phyloP scores from a whole-genome alignment of 345 rosid species.

The Acer yangbiense region DNA sequence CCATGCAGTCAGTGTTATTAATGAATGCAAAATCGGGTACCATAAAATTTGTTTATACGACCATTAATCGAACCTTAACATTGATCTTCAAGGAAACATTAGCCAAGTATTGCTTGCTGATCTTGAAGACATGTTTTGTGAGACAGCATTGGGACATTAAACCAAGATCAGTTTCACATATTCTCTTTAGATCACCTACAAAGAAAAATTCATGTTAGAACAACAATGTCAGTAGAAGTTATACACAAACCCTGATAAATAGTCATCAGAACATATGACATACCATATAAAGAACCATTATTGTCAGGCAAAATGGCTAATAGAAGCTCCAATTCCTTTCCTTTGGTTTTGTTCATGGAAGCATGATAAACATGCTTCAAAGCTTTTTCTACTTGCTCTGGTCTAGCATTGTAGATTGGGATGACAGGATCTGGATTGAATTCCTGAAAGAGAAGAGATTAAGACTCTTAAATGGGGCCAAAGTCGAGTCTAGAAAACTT shows the following conservation, averaged over 20 bases:
- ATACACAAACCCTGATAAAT: neutral
- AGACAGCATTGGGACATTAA: slow-evolving; percentile 96
- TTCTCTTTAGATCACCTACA: slow-evolving; percentile 94
- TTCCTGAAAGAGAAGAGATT: slow-evolving; percentile 49
- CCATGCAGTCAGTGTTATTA: slow-evolving; percentile 4
- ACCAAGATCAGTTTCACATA: slow-evolving; percentile 98
- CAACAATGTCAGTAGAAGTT: neutral
- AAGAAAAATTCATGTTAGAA: slow-evolving; percentile 11
- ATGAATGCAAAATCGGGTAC: slow-evolving; percentile 2
- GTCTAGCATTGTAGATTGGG: slow-evolving; percentile 85
- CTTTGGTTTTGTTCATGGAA: slow-evolving; percentile 81
- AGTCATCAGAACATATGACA: slow-evolving; percentile 3
- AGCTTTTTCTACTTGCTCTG: slow-evolving; percentile 98
- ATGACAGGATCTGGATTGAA: slow-evolving; percentile 92
- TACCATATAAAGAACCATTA: slow-evolving; percentile 96
- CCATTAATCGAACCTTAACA: slow-evolving; percentile 71
- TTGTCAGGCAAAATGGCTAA: slow-evolving; percentile 93
- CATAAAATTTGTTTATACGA: neutral
- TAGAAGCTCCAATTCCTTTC: slow-evolving; percentile 94
- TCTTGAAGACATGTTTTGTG: slow-evolving; percentile 95
- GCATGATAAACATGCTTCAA: slow-evolving; percentile 86
- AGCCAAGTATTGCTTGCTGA: slow-evolving; percentile 95
- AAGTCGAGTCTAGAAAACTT: neutral
- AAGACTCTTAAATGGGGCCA: neutral
- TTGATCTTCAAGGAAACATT: slow-evolving; percentile 95